Conservation (phyloP, 805 yeast species). For the Wickerhamiella qilinensis region DNA sequence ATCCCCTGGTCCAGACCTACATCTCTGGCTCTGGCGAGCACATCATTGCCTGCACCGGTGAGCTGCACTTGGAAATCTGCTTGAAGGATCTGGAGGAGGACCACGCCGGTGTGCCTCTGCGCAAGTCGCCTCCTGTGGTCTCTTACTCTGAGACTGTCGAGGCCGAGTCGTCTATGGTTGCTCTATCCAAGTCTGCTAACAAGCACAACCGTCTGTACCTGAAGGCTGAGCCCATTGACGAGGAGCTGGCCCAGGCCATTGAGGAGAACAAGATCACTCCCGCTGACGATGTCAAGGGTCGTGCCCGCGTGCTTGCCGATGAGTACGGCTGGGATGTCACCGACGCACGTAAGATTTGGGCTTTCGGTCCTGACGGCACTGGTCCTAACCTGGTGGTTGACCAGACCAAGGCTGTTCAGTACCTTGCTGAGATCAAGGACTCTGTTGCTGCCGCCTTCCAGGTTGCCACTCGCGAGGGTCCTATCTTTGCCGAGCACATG, state of each 20-base stretch:
- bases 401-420: constrained; percentile 99
- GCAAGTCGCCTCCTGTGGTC: constrained; percentile 95
- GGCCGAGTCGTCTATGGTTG: constrained; percentile 84
- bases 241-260: constrained; percentile 83
- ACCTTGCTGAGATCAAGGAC: constrained; percentile 97
- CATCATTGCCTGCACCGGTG: constrained; percentile 99
- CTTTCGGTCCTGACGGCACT: constrained; percentile 99
- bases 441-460: constrained; percentile 99
- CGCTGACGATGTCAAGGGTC: constrained; percentile 95
- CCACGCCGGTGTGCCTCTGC: constrained; percentile 99
- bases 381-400: constrained; percentile 98
- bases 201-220: constrained; percentile 99
- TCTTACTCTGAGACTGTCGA: constrained; percentile 97
- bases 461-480: constrained; percentile 99
- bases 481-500: constrained; percentile 89
- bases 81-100: constrained; percentile 89
- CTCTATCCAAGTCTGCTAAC: constrained; percentile 98
- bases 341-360: constrained; percentile 99
- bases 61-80: constrained; percentile 98
- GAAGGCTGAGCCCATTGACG: constrained; percentile 91
- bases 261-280: constrained; percentile 85
- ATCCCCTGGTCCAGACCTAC: constrained; percentile 87
- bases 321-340: constrained; percentile 99
- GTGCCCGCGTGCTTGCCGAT: constrained; percentile 98
- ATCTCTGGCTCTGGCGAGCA: constrained; percentile 97